Conservation (phyloP, 163 green algal species). For the Coccomyxa subellipsoidea region DNA sequence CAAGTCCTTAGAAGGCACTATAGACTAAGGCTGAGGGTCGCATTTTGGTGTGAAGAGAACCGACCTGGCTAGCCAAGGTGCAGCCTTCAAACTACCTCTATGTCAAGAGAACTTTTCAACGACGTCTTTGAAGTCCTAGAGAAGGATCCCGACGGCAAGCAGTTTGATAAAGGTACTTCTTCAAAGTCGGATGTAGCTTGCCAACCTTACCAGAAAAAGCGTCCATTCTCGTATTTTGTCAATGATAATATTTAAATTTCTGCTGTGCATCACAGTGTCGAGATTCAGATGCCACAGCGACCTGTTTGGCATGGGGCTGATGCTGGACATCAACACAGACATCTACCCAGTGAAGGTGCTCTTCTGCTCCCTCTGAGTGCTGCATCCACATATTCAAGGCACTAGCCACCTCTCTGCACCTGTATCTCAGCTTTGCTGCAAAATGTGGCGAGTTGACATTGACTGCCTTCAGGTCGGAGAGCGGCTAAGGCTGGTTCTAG, state of each 20-base stretch:
- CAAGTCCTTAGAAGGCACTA: too few relatives aligned
- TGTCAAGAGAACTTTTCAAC: slow-evolving; percentile 53
- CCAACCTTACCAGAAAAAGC: too few relatives aligned
- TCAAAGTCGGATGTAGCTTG: too few relatives aligned
- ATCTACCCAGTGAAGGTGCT: slow-evolving; percentile 83
- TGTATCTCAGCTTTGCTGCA: neutral
- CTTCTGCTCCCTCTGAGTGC: neutral
- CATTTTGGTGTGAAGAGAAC: too few relatives aligned
- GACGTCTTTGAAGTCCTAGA: slow-evolving; percentile 90
- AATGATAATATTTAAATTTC: neutral
- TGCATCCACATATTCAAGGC: neutral
- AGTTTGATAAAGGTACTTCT: slow-evolving; percentile 96
- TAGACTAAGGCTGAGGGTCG: too few relatives aligned
- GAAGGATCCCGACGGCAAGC: slow-evolving; percentile 91
- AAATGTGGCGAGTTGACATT: too few relatives aligned
- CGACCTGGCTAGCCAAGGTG: too few relatives aligned
- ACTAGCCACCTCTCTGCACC: neutral
- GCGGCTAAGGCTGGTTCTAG: neutral
- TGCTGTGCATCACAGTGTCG: slow-evolving; percentile 68
- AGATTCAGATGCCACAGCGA: slow-evolving; percentile 79
- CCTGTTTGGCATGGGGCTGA: slow-evolving; percentile 90
- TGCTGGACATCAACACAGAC: slow-evolving; percentile 92
- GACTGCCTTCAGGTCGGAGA: neutral
- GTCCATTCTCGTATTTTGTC: too few relatives aligned
- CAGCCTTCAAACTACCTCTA: too few relatives aligned